Evolutionary conservation across 1,139 yeast species (phyloP).

Genomic region (Diutina rugosa): DNA sequence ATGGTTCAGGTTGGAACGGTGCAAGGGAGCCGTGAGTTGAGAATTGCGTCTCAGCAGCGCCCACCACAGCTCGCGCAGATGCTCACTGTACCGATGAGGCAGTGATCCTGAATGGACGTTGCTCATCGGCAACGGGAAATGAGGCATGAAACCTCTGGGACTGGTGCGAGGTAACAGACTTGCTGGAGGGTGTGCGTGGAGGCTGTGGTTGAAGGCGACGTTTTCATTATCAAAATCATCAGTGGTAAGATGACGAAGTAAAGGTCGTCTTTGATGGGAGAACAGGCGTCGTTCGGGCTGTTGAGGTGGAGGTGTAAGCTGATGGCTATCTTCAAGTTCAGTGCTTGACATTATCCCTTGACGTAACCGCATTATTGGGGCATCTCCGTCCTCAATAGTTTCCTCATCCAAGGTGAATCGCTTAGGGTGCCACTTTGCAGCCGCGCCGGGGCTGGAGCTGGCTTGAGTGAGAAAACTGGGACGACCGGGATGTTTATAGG

Average conservation of each 20-base stretch:
- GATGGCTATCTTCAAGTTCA: neutral
- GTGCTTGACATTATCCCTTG: neutral
- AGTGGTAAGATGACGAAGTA: neutral
- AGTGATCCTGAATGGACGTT: neutral
- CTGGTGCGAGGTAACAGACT: neutral
- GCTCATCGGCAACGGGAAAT: neutral
- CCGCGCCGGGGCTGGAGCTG: neutral
- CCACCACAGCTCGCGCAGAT: neutral
- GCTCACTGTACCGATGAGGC: neutral
- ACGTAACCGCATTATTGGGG: neutral
- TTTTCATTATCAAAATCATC: neutral
- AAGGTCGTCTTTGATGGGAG: neutral
- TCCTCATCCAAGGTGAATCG: neutral
- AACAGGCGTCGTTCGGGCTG: neutral
- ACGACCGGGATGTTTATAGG: neutral
- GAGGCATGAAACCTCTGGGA: neutral
- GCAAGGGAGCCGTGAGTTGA: neutral
- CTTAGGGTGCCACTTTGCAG: neutral
- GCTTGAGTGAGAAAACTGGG: neutral
- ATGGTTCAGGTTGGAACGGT: neutral
- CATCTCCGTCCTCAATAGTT: neutral
- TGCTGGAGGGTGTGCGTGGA: neutral
- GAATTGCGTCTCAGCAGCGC: neutral
- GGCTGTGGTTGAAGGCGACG: neutral
- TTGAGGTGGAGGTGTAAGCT: neutral